Percentiles rank a stretch among this genome's conserved stretches.
Conservation (phyloP, 805 yeast genomes). For the Lipomyces yamadae region DNA sequence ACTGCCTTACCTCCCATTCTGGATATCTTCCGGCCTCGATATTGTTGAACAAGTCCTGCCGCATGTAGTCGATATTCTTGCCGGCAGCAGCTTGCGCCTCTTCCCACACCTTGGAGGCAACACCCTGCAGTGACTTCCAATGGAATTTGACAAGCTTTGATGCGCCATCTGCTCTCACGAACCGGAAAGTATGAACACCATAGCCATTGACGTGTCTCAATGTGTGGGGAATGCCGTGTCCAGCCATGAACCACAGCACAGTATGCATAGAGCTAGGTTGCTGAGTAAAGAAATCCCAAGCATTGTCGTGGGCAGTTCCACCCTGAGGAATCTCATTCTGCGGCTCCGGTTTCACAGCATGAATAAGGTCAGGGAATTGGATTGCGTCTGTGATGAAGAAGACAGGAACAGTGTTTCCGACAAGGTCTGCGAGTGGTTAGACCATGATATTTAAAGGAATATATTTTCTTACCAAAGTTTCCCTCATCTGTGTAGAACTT, state of each 20-base stretch:
- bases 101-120: conserved; percentile 51
- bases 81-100: conserved; percentile 61
- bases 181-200: conserved; percentile 83
- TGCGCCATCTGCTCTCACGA: conserved; percentile 59
- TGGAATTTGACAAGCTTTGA: conserved; percentile 80
- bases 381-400: conserved; percentile 84
- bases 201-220: conserved; percentile 82
- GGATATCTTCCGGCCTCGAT: conserved; percentile 81
- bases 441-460: conserved; percentile 3
- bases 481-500: conserved; percentile 86
- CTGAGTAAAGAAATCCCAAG: conserved; percentile 79
- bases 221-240: conserved; percentile 80
- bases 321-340: conserved; percentile 70
- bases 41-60: conserved; percentile 76
- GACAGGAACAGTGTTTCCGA: conserved; percentile 83
- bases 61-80: conserved; percentile 77
- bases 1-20: conserved; percentile 63
- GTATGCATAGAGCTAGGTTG: conserved; percentile 79
- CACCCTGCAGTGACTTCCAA: conserved; percentile 67
- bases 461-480: conserved; percentile 74
- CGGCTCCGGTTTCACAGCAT: conserved; percentile 87
- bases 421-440: conserved; percentile 57
- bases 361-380: conserved; percentile 85
- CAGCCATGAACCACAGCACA: conserved; percentile 71
- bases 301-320: conserved; percentile 69